Evolutionary conservation across 2,329 filamentous ascomycete species (phyloP).

Genomic region (Hypoxylon sp.): DNA sequence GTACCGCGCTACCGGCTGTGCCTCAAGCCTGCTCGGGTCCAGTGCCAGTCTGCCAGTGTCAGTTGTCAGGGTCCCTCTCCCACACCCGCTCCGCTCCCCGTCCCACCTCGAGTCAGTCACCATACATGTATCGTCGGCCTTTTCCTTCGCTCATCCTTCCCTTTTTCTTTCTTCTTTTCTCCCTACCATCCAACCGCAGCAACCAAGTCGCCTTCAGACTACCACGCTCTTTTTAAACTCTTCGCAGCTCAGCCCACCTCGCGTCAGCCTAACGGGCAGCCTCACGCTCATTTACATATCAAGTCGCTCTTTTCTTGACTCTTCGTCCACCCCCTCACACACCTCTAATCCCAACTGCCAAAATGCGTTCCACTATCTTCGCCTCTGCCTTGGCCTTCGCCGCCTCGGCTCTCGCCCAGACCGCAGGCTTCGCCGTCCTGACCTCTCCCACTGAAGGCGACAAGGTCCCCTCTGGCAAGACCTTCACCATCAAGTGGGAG

Average conservation of each 20-base stretch:
- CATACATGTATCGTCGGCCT: conserved; percentile 37
- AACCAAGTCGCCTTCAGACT: conserved; percentile 37
- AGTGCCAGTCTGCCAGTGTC: not conserved
- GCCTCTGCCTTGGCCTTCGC: conserved; percentile 67
- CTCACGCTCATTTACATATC: conserved; percentile 41
- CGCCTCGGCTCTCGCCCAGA: conserved; percentile 67
- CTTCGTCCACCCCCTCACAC: conserved; percentile 6
- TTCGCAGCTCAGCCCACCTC: conserved; percentile 33
- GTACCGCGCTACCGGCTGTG: conserved; percentile 26
- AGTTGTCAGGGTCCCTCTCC: not conserved
- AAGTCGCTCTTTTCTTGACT: conserved; percentile 33
- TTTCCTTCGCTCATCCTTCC: conserved; percentile 26
- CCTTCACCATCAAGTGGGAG: conserved; percentile 67
- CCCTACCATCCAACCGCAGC: conserved; percentile 28
- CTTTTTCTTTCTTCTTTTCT: conserved; percentile 19
- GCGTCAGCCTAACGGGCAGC: conserved; percentile 36
- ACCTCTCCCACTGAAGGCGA: conserved; percentile 62
- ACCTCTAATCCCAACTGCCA: conserved; percentile 53
- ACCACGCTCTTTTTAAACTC: conserved; percentile 40
- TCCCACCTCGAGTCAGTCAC: conserved; percentile 19
- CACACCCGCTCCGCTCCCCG: conserved; percentile 4
- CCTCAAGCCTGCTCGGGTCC: conserved; percentile 4
- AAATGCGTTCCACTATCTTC: conserved; percentile 69
- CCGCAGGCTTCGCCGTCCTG: conserved; percentile 69
- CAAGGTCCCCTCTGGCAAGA: conserved; percentile 63